phyloP scores from a whole-genome alignment of 768 basidiomycete species.

The Lyophyllum shimeji region DNA sequence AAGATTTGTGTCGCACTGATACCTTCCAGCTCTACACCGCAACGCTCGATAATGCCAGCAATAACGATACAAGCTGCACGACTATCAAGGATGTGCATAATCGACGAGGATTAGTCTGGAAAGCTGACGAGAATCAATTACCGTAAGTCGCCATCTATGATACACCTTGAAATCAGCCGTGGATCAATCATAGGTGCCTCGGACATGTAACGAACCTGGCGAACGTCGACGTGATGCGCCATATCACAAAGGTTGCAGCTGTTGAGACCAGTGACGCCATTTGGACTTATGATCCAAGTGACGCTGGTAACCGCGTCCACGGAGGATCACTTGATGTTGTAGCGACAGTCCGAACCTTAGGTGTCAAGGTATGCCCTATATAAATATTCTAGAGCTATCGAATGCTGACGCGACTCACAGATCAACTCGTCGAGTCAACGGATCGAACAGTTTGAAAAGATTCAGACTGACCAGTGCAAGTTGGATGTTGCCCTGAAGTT shows the following conservation, averaged over 20 bases:
- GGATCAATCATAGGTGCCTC: conserved; percentile 21
- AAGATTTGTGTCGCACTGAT: neutral
- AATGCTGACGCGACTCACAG: conserved; percentile 5
- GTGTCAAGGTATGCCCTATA: conserved; percentile 26
- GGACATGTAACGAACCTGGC: conserved; percentile 29
- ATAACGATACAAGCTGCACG: conserved; percentile 10
- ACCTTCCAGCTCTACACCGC: conserved; percentile 18
- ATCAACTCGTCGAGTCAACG: conserved; percentile 23
- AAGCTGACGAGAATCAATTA: conserved; percentile 17
- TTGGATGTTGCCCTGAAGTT: conserved; percentile 14
- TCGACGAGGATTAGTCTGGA: conserved; percentile 11
- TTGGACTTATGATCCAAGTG: conserved; percentile 31
- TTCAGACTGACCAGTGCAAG: conserved; percentile 16
- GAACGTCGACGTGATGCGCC: conserved; percentile 25
- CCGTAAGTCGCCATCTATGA: conserved; percentile 11
- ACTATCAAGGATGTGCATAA: conserved; percentile 16
- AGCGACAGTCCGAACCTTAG: conserved; percentile 25
- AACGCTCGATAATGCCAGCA: conserved; percentile 25
- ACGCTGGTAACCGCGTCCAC: conserved; percentile 22
- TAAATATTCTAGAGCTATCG: neutral
- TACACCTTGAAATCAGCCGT: neutral
- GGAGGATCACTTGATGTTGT: conserved; percentile 29
- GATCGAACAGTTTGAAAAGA: conserved; percentile 21
- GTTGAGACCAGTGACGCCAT: conserved; percentile 28
- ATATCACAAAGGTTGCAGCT: conserved; percentile 27